Base-by-base conservation (phyloP, 345 rosid species). In the Excoecaria cochinchinensis region DNA sequence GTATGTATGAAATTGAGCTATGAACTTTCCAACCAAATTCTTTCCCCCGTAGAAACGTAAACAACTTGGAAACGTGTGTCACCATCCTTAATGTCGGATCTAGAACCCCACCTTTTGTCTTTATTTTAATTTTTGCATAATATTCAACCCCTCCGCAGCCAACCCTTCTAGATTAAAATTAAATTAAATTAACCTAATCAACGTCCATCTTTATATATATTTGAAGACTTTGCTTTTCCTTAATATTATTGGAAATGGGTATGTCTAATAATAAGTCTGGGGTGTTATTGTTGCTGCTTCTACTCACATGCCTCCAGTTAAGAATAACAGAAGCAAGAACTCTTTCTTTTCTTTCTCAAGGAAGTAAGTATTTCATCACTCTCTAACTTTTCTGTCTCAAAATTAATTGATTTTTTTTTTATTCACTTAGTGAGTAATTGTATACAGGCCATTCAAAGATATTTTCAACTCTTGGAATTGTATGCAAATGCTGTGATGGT, bases 401-500 rank as follows among this genome's bases (percentile, higher is more conserved):
- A 5, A 55, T 16, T 55, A 19, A 55, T 15, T 55, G n/a, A 55
- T 17, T 56, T 22, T 22, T 12, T 24, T 59, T 1, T 44, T 31
- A 8, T 4, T 51, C 15, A 9, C 17, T 40, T 17, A 55, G 21
- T 24, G 38, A 44, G 0, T 61, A 10, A 70, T 15, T 56, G 42
- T 50, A 31, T 31, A 52, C 39, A 86, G 93, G 75, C 14, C 76
- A 74, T 59, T 65, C 87, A 0, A 84, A 84, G 80, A 25, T 84
- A 6, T 77, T 86, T 42, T 80, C 79, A 13, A 86, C 85, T 4
- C 85, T 90, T 2, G 94, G 94, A 64, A 78, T 90, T 55, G 82
- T 81, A 9, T 90, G 94, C 78, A 86, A 90, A 83, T 90, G 94
- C 38, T 90, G 94, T 62, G 85, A 90, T 60, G 82, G 74, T 10